phyloP scores from a whole-genome alignment of 164 flowering plant genomes.

The Hamamelis virginiana region DNA sequence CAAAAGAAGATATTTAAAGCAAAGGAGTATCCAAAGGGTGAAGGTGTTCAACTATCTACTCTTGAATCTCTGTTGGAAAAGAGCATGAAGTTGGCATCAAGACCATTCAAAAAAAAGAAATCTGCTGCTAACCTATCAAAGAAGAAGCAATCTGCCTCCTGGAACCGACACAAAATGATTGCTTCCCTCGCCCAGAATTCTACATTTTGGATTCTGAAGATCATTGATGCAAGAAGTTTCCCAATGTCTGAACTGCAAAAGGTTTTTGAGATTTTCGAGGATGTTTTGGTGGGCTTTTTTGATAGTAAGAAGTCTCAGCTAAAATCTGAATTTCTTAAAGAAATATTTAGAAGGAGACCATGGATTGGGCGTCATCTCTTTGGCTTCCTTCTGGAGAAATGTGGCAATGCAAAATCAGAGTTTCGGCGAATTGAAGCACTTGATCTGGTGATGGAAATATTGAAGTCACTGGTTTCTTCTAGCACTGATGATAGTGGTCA shows the following conservation, averaged over 20 bases:
- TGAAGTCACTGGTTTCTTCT: slow-evolving; percentile 45
- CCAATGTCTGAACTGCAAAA: slow-evolving; percentile 44
- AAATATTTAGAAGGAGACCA: slow-evolving; percentile 63
- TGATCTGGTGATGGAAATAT: slow-evolving; percentile 49
- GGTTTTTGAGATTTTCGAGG: slow-evolving; percentile 45
- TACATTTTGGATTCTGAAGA: slow-evolving; percentile 74
- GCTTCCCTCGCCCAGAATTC: slow-evolving; percentile 69
- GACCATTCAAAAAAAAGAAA: slow-evolving; percentile 71
- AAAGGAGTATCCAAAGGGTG: slow-evolving; percentile 72
- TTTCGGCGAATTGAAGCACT: slow-evolving; percentile 80
- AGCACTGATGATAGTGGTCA: slow-evolving; percentile 23
- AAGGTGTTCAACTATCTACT: slow-evolving; percentile 39
- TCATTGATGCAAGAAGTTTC: slow-evolving; percentile 52
- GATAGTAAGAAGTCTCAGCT: slow-evolving; percentile 70
- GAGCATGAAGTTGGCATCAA: slow-evolving; percentile 70
- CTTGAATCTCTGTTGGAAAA: slow-evolving; percentile 65
- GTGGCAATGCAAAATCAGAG: slow-evolving; percentile 54
- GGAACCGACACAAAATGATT: slow-evolving; percentile 64
- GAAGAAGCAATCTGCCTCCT: slow-evolving; percentile 55
- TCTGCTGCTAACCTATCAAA: slow-evolving; percentile 40
- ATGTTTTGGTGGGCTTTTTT: slow-evolving; percentile 49
- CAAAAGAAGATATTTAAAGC: slow-evolving; percentile 85
- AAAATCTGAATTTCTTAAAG: slow-evolving; percentile 74
- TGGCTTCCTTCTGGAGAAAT: slow-evolving; percentile 65
- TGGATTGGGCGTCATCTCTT: slow-evolving; percentile 72